phyloP scores from a whole-genome alignment of 306 rosid genomes.

The Gynostemma pentaphyllum region DNA sequence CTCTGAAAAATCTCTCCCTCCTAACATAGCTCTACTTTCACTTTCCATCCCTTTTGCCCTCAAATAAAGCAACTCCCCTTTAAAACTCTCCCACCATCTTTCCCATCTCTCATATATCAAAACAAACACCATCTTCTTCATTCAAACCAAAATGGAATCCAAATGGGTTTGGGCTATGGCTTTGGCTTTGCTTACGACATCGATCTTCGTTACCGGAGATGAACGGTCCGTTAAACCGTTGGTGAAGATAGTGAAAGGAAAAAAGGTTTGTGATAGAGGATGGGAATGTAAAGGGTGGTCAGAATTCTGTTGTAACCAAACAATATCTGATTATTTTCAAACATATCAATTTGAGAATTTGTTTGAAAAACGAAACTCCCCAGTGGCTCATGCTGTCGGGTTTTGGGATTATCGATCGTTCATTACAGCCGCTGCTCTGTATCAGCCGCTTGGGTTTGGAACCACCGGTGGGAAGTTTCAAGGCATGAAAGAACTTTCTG shows the following conservation, averaged over 20 bases:
- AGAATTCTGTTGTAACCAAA: slow-evolving; percentile 57
- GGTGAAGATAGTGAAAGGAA: slow-evolving; percentile 66
- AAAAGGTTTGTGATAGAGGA: slow-evolving; percentile 64
- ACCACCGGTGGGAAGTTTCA: slow-evolving; percentile 64
- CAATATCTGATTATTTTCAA: slow-evolving; percentile 63
- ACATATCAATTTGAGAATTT: slow-evolving; percentile 77
- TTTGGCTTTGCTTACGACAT: slow-evolving; percentile 22
- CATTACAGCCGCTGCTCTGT: slow-evolving; percentile 54
- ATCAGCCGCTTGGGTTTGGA: slow-evolving; percentile 75
- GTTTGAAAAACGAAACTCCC: slow-evolving; percentile 65
- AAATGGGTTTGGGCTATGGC: slow-evolving; percentile 33
- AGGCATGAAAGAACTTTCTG: slow-evolving; percentile 75
- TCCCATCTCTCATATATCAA: not conserved
- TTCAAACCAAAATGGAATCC: slow-evolving; percentile 23
- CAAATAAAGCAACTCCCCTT: slow-evolving; percentile 18
- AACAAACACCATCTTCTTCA: not conserved
- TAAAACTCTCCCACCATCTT: slow-evolving; percentile 10
- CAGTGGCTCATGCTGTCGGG: slow-evolving; percentile 73
- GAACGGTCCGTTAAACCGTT: slow-evolving; percentile 26
- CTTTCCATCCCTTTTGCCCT: slow-evolving; percentile 53
- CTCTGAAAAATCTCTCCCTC: slow-evolving; percentile 13
- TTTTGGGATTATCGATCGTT: slow-evolving; percentile 88
- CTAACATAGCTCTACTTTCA: slow-evolving; percentile 42
- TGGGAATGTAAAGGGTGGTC: slow-evolving; percentile 92
- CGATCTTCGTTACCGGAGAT: slow-evolving; percentile 16